Conservation (phyloP, 2,329 filamentous ascomycete genomes). For the Botryosphaeria dothidea region DNA sequence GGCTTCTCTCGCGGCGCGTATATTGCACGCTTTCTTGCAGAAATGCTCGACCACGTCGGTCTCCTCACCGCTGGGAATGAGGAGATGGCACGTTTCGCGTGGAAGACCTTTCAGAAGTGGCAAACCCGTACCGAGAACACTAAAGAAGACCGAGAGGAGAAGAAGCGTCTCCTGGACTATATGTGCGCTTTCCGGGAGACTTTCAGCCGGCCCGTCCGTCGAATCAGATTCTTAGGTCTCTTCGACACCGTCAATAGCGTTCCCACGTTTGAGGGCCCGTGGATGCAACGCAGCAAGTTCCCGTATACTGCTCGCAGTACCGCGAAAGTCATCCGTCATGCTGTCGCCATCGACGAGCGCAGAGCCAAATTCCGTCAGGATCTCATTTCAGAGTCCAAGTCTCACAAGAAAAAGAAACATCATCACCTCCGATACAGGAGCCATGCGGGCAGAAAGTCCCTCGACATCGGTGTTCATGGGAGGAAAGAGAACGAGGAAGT, state of each 20-base stretch:
- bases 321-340: constrained; percentile 64
- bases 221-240: constrained; percentile 74
- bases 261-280: constrained; percentile 70
- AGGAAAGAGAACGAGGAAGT: constrained; percentile 40
- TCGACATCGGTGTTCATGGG: background rate
- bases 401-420: constrained; percentile 29
- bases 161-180: constrained; percentile 67
- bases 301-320: constrained; percentile 63
- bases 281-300: constrained; percentile 79
- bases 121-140: constrained; percentile 56
- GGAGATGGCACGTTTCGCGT: constrained; percentile 81
- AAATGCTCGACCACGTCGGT: constrained; percentile 83
- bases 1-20: constrained; percentile 54
- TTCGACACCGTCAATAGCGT: constrained; percentile 85
- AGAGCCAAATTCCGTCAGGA: constrained; percentile 73
- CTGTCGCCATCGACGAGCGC: constrained; percentile 70
- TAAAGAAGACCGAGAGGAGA: constrained; percentile 49
- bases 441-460: background rate
- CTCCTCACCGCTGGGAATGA: constrained; percentile 80
- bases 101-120: constrained; percentile 79
- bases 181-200: constrained; percentile 81
- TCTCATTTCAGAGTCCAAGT: constrained; percentile 55
- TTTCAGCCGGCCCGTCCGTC: constrained; percentile 72
- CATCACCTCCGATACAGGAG: constrained; percentile 22
- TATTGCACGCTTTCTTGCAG: constrained; percentile 60